Evolutionary conservation across 2,329 filamentous ascomycete species (phyloP), one percentile per base, ranked within the genome.

Genomic region (Ophiosphaerella herpotricha): DNA sequence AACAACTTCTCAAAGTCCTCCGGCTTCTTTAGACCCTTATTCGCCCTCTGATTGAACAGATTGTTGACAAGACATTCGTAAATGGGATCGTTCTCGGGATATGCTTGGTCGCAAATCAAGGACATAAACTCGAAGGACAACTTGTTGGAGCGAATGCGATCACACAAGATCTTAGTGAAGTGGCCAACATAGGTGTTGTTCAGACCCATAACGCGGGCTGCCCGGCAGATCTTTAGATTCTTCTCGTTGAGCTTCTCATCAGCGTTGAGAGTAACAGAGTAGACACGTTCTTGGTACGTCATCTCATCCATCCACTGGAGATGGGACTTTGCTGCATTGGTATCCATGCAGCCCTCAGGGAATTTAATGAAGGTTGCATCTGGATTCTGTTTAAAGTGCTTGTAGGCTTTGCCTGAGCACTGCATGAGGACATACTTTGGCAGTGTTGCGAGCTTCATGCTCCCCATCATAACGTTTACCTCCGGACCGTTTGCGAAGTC

Each of bases 111-210:
- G 16, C 54, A 64, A 11, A 70, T 45, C n/a, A 55, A 31, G 21
- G 50, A 43, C 33, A 68, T 55, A n/a, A 61, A 56, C 0, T 61
- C 58, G 2, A 48, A 18, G 1, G 57, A 52, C 0, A 47, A 33
- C 2, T 53, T 38, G 23, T 57, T 36, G 12, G 50, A 44, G n/a
- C 68, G 67, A 32, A 70, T 58, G 0, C 57, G 54, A 16, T 71
- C 61, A 36, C 68, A 71, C 43, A 64, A 57, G 2, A 59, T 43
- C 38, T 58, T 60, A 1, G 68, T 71, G 43, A 71, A 69, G 45
- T 71, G 68, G 0, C 57, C 61, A 1, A 71, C 51, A 24, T 71
- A 71, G n/a, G 56, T 62, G 45, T 60, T 63, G 40, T 65, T 60
- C 2, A 70, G 39, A 5, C 66, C 67, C 1, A 70, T 43, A 1